Evolutionary conservation across 73 alveolate genomes (phyloP), one percentile per base, ranked within the genome.

Genomic region (Stentor roeselii): DNA sequence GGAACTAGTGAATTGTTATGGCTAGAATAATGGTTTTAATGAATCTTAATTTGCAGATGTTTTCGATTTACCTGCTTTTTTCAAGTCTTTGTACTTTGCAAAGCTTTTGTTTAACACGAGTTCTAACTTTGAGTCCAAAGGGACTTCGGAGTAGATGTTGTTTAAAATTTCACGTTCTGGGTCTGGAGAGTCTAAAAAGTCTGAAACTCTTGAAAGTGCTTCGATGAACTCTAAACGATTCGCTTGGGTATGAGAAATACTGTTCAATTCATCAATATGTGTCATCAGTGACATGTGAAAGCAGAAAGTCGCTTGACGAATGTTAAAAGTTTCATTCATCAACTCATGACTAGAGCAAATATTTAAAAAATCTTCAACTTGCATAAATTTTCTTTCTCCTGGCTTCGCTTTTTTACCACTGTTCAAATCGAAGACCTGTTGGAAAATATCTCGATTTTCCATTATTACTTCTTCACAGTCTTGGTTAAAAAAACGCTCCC

Each of bases 271-370:
- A 32, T 67, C 80, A 67, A 67, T 40, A 21, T 67, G 80, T 1
- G 80, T 67, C 80, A 67, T 67, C 41, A 67, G 11, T 67, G 80
- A 36, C 42, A 67, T 1, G 34, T 67, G 80, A 34, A 21, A 67
- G 2, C 80, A 67, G 2, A 67, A 21, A 32, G 37, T 2, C 34
- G 80, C 80, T 30, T 67, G 80, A 1, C 80, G 21, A 14, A 32
- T 21, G 34, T 67, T 67, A 32, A 67, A 21, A 21, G n/a, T 67
- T n/a, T 67, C 80, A 67, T 34, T 67, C 34, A 67, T 67, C 21
- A 21, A 32, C 2, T 40, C 80, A 1, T 21, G 41, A 21, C 34
- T 67, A 21, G 21, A 40, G 2, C 80, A 67, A n/a, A 67, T 15
- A 27, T n/a, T 40, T 67, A 67, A 30, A 2, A 67, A 67, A 1